Evolutionary conservation across 2,329 filamentous ascomycete genomes (phyloP).

Genomic region (Tolypocladium endophyticum): DNA sequence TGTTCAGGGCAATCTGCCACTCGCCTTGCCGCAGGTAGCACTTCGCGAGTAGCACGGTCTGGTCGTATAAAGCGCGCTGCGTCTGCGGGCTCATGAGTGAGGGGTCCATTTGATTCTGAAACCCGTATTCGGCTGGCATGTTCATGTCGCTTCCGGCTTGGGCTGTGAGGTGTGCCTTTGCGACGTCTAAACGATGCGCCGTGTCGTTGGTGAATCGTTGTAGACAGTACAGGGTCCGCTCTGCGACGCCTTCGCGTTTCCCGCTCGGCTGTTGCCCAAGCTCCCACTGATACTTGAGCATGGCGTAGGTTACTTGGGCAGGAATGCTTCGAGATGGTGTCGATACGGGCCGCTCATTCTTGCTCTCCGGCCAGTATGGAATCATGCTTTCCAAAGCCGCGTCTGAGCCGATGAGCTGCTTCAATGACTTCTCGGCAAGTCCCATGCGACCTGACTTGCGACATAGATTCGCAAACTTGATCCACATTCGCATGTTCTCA

Average conservation of each 20-base stretch:
- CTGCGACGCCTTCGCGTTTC: slow-evolving; percentile 32
- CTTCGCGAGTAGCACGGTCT: slow-evolving; percentile 72
- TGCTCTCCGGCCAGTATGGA: slow-evolving; percentile 44
- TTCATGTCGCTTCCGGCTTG: slow-evolving; percentile 36
- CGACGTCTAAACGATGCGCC: slow-evolving; percentile 42
- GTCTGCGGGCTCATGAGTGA: slow-evolving; percentile 36
- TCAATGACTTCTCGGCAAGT: slow-evolving; percentile 87
- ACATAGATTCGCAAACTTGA: slow-evolving; percentile 97
- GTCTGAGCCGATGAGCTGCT: slow-evolving; percentile 72
- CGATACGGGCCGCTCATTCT: slow-evolving; percentile 5
- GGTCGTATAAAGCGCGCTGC: slow-evolving; percentile 45
- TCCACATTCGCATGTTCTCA: slow-evolving; percentile 98
- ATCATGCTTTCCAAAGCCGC: slow-evolving; percentile 50
- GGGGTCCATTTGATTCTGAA: slow-evolving; percentile 35
- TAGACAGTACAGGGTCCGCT: slow-evolving; percentile 48
- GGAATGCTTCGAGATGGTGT: slow-evolving; percentile 33
- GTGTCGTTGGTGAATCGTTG: slow-evolving; percentile 51
- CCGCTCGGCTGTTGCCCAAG: slow-evolving; percentile 52
- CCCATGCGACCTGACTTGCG: slow-evolving; percentile 93
- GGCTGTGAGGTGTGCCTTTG: slow-evolving; percentile 36
- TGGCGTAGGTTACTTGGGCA: slow-evolving; percentile 87
- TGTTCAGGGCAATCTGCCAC: slow-evolving; percentile 81
- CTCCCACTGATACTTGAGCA: slow-evolving; percentile 95
- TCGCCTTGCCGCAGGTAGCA: slow-evolving; percentile 95
- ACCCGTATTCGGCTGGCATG: slow-evolving; percentile 35